Evolutionary conservation across 345 rosid species (phyloP).

Genomic region (Barbarea vulgaris): DNA sequence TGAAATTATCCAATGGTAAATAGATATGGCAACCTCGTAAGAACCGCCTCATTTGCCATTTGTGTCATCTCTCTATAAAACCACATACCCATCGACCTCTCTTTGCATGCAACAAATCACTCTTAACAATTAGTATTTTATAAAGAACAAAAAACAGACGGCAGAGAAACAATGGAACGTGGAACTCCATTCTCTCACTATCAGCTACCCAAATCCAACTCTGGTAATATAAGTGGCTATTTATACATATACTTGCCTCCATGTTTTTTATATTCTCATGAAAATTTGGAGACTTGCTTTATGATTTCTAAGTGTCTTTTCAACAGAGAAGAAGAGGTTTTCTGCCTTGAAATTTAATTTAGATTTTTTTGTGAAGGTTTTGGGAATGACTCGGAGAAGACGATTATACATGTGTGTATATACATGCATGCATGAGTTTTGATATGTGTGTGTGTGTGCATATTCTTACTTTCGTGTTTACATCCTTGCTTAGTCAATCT

Average conservation of each 20-base stretch:
- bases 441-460: background rate
- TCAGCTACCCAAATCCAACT: slow-evolving; percentile 37
- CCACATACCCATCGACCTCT: slow-evolving; percentile 31
- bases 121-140: slow-evolving; percentile 13
- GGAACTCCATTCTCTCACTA: slow-evolving; percentile 41
- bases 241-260: background rate
- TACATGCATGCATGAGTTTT: slow-evolving; percentile 32
- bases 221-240: slow-evolving; percentile 34
- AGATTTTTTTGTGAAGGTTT: background rate
- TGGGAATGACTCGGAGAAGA: background rate
- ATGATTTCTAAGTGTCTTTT: slow-evolving; percentile 7
- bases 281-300: background rate
- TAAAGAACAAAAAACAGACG: slow-evolving; percentile 20
- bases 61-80: slow-evolving; percentile 40
- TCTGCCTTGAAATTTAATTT: background rate
- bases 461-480: background rate
- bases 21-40: slow-evolving; percentile 36
- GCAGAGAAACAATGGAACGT: slow-evolving; percentile 47
- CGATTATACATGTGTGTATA: background rate
- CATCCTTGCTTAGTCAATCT: background rate
- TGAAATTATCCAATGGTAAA: slow-evolving; percentile 32
- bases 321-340: background rate
- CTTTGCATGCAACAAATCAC: slow-evolving; percentile 35
- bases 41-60: slow-evolving; percentile 46
- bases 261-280: background rate